A percentile compares a stretch with the other conserved stretches of the same genome.
These are phyloP conservation scores for Hypoxylon lenormandii DNA, from an alignment of 495 filamentous ascomycete genomes.

Conservation along the genomic window DNA sequence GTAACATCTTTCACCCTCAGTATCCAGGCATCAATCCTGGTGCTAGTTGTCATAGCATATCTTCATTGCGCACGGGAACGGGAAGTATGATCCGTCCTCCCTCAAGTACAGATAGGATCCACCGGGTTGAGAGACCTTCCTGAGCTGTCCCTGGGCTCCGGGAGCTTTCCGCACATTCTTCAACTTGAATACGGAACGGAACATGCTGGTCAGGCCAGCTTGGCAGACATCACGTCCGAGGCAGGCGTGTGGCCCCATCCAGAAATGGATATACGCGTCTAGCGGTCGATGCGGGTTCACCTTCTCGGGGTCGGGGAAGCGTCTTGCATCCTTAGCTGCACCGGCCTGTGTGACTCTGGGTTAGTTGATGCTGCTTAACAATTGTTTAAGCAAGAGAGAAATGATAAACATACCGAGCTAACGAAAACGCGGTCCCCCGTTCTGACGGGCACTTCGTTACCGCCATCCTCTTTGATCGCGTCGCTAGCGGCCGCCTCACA, in stretches of 20 bases:
- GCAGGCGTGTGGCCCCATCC: conserved; percentile 70
- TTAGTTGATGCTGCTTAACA: conserved; percentile 65
- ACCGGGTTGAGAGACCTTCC: conserved; percentile 72
- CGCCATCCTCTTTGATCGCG: conserved; percentile 64
- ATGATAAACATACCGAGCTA: conserved; percentile 63
- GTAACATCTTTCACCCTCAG: neutral
- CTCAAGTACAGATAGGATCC: conserved; percentile 77
- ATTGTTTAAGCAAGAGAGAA: conserved; percentile 40
- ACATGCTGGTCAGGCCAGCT: conserved; percentile 74
- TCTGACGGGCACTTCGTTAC: conserved; percentile 58
- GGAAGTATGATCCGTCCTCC: conserved; percentile 76
- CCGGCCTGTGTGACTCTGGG: conserved; percentile 64
- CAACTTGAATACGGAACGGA: conserved; percentile 72
- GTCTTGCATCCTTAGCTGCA: conserved; percentile 68
- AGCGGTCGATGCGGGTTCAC: conserved; percentile 76
- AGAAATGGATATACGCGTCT: conserved; percentile 76
- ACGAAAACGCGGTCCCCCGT: conserved; percentile 61
- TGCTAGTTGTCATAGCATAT: conserved; percentile 62
- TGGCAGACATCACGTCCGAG: conserved; percentile 72
- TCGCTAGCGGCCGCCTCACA: conserved; percentile 62
- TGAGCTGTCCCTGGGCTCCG: conserved; percentile 76
- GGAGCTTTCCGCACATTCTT: conserved; percentile 74
- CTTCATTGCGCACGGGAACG: conserved; percentile 79
- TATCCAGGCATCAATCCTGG: too few relatives aligned
- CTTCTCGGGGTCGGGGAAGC: conserved; percentile 76